Percentiles rank a stretch among this genome's conserved stretches.
Evolutionary conservation across 169 alveolate genomes (phyloP).

Genomic region (Pseudocohnilembus persalinus): DNA sequence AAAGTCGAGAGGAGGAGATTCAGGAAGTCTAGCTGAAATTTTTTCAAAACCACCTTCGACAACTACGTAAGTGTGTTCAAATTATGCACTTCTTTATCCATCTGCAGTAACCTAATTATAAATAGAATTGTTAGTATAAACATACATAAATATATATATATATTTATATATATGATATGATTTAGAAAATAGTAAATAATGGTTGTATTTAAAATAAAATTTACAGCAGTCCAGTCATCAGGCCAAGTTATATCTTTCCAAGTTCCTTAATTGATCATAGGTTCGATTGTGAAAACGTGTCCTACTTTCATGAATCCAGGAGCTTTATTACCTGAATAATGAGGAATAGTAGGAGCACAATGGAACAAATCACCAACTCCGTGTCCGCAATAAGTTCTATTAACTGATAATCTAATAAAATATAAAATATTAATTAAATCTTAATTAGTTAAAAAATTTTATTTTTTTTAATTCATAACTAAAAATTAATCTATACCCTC

Average conservation of each 20-base stretch:
- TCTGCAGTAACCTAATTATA: slow-evolving; percentile 55
- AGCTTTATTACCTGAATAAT: slow-evolving; percentile 98
- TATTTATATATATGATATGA: background rate
- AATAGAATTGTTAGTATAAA: too few species aligned
- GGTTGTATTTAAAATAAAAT: slow-evolving; percentile 31
- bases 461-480: too few species aligned
- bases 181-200: background rate
- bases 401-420: slow-evolving; percentile 67
- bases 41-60: slow-evolving; percentile 96
- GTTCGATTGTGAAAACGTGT: slow-evolving; percentile 99
- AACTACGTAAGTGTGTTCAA: slow-evolving; percentile 97
- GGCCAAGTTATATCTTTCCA: slow-evolving; percentile 96
- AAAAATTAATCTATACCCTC: slow-evolving; percentile 34
- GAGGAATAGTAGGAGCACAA: slow-evolving; percentile 96
- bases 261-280: slow-evolving; percentile 98
- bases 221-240: slow-evolving; percentile 99
- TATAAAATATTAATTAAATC: too few species aligned
- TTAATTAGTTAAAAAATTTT: too few species aligned
- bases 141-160: too few species aligned
- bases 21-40: slow-evolving; percentile 89
- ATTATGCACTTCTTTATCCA: slow-evolving; percentile 95
- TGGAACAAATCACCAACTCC: slow-evolving; percentile 98
- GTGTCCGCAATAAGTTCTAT: slow-evolving; percentile 96
- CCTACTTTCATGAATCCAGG: slow-evolving; percentile 96
- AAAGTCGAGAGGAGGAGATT: slow-evolving; percentile 88